Base-by-base conservation (phyloP, 2,329 filamentous ascomycete species). In the Sordariomycetes sp. region DNA sequence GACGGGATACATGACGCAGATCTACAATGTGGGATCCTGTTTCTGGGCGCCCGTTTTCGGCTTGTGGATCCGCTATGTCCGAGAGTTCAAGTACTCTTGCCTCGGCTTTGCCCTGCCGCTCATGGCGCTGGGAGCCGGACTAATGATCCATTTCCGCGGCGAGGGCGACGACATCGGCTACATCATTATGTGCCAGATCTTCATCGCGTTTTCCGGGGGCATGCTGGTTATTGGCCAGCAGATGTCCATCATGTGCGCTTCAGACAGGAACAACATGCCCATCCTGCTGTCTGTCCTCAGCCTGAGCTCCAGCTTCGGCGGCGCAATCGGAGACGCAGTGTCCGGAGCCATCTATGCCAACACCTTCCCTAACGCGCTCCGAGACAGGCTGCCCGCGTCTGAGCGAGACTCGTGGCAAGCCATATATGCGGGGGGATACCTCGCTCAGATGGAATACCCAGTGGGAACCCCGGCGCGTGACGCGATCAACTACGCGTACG, bases 401-500 rank as follows among this genome's bases (percentile, higher is more conserved):
- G 66, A 67, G 12, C 65, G 69, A 55, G 59, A 60, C 14, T 66
- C 78, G 55, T 68, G 74, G 3, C 63, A 65, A 6, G 67, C 67
- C 25, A 81, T 86, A 52, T 53, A 53, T 18, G 83, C 82, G 61
- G 75, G 77, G 34, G 74, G 76, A 61, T 64, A 86, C 28, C 71
- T 70, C 0, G 73, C 73, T 1, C 84, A 87, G 60, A 63, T 80
- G 2, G 69, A 69, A 43, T 85, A 82, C 65, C 70, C 75, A 0
- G 63, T 75, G 16, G 81, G 80, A 4, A 76, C 71, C 2, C 71
- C 74, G 0, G 72, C 74, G 5, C 69, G 83, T 5, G 65, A 72
- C n/a, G 82, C 78, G 0, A 86, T 88, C 62, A 80, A 83, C 59
- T 67, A 70, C n/a, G 82, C 84, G 0, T 88, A 87, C 61, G 76